Conservation (phyloP, 305 asterid species). For the Fraxinus angustifolia region DNA sequence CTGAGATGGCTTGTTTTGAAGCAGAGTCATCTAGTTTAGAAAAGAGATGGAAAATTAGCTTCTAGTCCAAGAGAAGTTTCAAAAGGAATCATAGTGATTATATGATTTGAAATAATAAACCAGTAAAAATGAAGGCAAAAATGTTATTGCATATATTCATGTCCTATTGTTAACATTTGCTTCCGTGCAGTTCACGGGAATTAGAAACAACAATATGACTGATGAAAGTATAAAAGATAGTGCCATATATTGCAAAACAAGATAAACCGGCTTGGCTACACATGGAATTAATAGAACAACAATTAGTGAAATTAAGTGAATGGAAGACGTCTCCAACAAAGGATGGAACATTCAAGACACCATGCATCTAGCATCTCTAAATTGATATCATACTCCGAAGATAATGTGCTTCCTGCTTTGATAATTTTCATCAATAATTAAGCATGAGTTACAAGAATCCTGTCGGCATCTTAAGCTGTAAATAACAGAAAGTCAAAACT, state of each 20-base stretch:
- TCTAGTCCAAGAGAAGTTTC: slow-evolving; percentile 29
- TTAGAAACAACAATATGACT: not conserved
- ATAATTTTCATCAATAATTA: not conserved
- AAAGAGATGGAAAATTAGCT: slow-evolving; percentile 24
- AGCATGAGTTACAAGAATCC: not conserved
- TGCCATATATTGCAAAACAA: not conserved
- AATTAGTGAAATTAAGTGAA: not conserved
- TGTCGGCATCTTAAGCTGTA: not conserved
- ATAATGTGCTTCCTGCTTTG: not conserved
- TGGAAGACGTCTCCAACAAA: not conserved
- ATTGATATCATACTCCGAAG: not conserved
- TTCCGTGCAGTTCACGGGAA: not conserved
- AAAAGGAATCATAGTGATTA: slow-evolving; percentile 29
- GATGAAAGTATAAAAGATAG: not conserved
- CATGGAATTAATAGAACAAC: not conserved
- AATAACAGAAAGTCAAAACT: not conserved
- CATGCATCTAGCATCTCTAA: not conserved
- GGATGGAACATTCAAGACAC: not conserved
- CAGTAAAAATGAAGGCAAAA: not conserved
- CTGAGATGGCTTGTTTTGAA: slow-evolving; percentile 27
- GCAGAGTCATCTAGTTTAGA: slow-evolving; percentile 27
- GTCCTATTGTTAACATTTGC: not conserved
- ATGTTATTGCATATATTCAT: not conserved
- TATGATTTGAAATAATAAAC: slow-evolving; percentile 1
- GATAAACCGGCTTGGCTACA: not conserved